These are phyloP conservation scores for Gossypium davidsonii DNA, from an alignment of 441 rosid species.

Conservation along the genomic window DNA sequence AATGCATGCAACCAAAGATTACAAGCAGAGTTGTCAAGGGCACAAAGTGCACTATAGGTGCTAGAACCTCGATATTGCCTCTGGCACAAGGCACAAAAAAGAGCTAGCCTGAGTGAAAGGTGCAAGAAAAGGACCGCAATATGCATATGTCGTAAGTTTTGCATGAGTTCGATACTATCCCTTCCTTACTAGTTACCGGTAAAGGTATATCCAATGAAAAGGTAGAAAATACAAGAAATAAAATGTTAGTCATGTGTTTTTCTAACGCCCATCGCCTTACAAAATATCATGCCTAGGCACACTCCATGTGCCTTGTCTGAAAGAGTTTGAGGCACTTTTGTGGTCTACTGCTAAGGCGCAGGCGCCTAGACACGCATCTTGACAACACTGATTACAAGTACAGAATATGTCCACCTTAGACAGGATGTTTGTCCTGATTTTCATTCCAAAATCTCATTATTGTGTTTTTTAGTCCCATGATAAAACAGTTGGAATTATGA, in stretches of 20 bases:
- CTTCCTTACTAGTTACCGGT: not conserved
- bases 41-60: not conserved
- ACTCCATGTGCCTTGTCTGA: not conserved
- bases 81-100: not conserved
- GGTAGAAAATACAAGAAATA: not conserved
- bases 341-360: not conserved
- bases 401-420: not conserved
- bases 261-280: not conserved
- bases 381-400: not conserved
- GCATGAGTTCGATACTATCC: not conserved
- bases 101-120: not conserved
- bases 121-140: not conserved
- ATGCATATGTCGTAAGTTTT: not conserved
- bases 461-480: not conserved
- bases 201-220: not conserved
- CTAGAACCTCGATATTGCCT: not conserved
- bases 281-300: not conserved
- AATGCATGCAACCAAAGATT: not conserved
- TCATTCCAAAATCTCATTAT: not conserved
- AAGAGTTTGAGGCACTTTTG: not conserved
- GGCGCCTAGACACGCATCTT: not conserved
- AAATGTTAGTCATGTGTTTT: not conserved
- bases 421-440: not conserved
- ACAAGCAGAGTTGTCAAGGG: not conserved
- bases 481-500: not conserved